These are phyloP conservation scores for Leucaena leucocephala DNA, from an alignment of 306 rosid genomes.

Conservation along the genomic window DNA sequence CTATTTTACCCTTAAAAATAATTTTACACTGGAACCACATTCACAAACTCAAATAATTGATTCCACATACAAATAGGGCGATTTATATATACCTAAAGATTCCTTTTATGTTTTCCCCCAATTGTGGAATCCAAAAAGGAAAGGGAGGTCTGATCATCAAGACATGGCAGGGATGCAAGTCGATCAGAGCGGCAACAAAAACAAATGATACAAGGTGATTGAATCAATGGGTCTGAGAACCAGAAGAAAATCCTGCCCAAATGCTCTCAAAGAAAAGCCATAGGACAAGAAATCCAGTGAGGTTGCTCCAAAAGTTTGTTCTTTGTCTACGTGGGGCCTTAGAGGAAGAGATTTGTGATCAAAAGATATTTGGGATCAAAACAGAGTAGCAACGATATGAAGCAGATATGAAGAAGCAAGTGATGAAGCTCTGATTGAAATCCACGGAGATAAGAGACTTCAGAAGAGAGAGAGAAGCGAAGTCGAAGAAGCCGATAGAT, in stretches of 20 bases:
- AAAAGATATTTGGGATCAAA: slow-evolving; percentile 67
- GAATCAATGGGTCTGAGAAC: neutral
- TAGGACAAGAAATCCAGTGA: neutral
- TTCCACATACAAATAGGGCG: too few species aligned
- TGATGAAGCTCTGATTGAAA: too few species aligned
- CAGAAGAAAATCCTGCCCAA: neutral
- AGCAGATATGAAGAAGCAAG: too few species aligned
- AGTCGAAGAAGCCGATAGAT: too few species aligned
- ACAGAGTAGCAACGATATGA: slow-evolving; percentile 38
- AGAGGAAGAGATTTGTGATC: slow-evolving; percentile 70
- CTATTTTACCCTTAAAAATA: too few species aligned
- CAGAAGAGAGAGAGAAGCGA: too few species aligned
- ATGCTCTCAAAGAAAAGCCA: neutral
- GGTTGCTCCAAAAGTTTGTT: slow-evolving; percentile 71
- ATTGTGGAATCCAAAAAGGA: slow-evolving; percentile 32
- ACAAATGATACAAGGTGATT: neutral
- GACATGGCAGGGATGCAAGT: slow-evolving; percentile 88
- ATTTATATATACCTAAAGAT: neutral
- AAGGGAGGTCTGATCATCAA: slow-evolving; percentile 62
- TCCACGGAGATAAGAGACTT: too few species aligned
- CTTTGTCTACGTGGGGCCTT: slow-evolving; percentile 77
- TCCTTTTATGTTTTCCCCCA: neutral
- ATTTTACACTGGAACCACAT: too few species aligned
- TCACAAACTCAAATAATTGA: too few species aligned
- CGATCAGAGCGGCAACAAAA: slow-evolving; percentile 54